A percentile compares a stretch with the other conserved stretches of the same genome.
phyloP scores from a whole-genome alignment of 371 early-diverging fungal genomes.

The Mucor racemosus region DNA sequence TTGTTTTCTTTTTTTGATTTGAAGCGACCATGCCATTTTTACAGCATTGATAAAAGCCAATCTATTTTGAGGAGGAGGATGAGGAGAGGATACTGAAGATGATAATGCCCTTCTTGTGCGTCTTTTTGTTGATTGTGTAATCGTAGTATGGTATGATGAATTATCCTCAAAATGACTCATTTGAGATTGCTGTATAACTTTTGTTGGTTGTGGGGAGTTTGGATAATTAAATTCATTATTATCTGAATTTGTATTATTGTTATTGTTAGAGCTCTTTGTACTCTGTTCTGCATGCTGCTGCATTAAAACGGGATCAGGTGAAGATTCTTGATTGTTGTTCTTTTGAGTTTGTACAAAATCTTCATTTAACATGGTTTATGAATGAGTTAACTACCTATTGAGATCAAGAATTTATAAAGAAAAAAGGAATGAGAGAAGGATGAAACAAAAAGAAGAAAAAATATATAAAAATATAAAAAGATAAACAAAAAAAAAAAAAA shows the following conservation, averaged over 20 bases:
- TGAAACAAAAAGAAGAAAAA: not conserved
- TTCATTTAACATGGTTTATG: conserved; percentile 18
- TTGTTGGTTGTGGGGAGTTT: conserved; percentile 18
- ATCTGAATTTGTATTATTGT: not conserved
- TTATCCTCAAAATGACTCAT: not conserved
- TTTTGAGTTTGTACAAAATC: conserved; percentile 25
- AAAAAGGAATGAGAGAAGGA: not conserved
- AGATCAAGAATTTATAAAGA: not conserved
- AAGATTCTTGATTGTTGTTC: conserved; percentile 20
- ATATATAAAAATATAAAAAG: not conserved
- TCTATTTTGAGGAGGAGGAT: conserved; percentile 20
- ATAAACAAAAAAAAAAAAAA: not conserved
- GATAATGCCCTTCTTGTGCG: not conserved
- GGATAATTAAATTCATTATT: conserved; percentile 13
- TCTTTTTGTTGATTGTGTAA: not conserved
- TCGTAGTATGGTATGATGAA: conserved; percentile 16
- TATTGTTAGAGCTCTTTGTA: conserved; percentile 1
- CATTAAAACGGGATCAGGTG: conserved; percentile 15
- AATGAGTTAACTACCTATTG: not conserved
- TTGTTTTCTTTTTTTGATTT: conserved; percentile 15
- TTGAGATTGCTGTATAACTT: not conserved
- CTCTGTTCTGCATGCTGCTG: conserved; percentile 10
- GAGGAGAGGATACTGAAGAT: not conserved
- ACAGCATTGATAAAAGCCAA: conserved; percentile 27
- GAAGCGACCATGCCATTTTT: conserved; percentile 23